Evolutionary conservation across 495 filamentous ascomycete species (phyloP).

Genomic region (Astrocystis sublimbata): DNA sequence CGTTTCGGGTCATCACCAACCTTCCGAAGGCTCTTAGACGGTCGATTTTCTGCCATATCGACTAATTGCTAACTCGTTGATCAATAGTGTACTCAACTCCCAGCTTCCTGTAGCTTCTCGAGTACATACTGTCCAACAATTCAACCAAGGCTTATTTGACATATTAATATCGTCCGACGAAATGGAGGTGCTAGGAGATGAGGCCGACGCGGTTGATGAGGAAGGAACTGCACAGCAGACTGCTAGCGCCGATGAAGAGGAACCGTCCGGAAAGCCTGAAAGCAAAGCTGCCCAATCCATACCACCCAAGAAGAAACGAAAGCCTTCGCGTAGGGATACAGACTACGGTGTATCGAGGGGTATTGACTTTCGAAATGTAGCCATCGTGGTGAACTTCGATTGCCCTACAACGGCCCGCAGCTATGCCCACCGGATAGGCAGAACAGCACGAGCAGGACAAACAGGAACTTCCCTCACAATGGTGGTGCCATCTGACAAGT

Average conservation of each 20-base stretch:
- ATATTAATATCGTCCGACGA: constrained; percentile 97
- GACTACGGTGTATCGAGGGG: constrained; percentile 87
- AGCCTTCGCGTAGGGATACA: constrained; percentile 62
- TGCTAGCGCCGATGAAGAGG: not conserved
- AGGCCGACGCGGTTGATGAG: constrained; percentile 43
- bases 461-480: constrained; percentile 95
- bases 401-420: constrained; percentile 84
- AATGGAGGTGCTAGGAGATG: constrained; percentile 75
- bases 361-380: constrained; percentile 94
- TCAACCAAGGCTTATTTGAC: constrained; percentile 94
- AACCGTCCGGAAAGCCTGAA: constrained; percentile 23
- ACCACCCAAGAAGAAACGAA: constrained; percentile 60
- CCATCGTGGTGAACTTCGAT: constrained; percentile 96
- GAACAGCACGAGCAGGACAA: constrained; percentile 87
- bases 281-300: constrained; percentile 20
- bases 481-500: constrained; percentile 75
- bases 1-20: no score
- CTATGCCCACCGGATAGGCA: constrained; percentile 87
- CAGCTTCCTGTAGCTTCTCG: constrained; percentile 91
- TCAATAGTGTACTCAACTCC: constrained; percentile 81
- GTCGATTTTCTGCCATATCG: not conserved
- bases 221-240: constrained; percentile 12
- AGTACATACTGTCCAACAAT: constrained; percentile 93
- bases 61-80: constrained; percentile 1
- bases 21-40: not conserved